Conservation (phyloP, 331 rosid species). For the Rosa hybrid region DNA sequence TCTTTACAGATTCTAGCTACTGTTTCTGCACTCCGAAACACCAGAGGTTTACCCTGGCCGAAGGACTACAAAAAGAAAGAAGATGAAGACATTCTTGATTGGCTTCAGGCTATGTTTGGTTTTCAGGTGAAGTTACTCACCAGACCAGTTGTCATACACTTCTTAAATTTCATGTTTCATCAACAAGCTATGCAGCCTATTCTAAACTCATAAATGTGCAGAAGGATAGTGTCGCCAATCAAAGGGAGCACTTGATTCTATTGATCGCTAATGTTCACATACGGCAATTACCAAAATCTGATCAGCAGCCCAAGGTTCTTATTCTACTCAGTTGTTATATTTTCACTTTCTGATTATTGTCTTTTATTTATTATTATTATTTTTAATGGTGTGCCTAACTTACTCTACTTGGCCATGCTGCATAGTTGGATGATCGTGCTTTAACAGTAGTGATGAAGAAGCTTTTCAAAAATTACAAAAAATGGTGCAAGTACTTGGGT, state of each 20-base stretch:
- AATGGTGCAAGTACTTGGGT: conserved; percentile 90
- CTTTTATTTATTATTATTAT: not conserved
- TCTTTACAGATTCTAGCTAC: conserved; percentile 67
- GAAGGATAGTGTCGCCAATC: conserved; percentile 88
- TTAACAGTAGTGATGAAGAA: conserved; percentile 88
- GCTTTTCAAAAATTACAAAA: conserved; percentile 87
- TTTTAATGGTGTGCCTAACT: conserved; percentile 11
- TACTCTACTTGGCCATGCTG: conserved; percentile 7
- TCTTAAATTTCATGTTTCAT: conserved; percentile 22
- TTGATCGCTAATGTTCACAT: conserved; percentile 93
- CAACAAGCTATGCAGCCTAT: conserved; percentile 3
- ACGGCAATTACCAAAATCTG: conserved; percentile 61
- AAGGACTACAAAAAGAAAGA: conserved; percentile 49
- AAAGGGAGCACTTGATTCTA: conserved; percentile 96
- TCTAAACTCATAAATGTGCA: conserved; percentile 39
- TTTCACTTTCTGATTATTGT: conserved; percentile 20
- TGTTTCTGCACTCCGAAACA: conserved; percentile 76
- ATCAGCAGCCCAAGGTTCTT: conserved; percentile 74
- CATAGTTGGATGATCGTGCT: conserved; percentile 83
- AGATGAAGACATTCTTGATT: conserved; percentile 81
- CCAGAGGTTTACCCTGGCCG: conserved; percentile 93
- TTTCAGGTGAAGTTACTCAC: conserved; percentile 71
- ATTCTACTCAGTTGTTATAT: conserved; percentile 24
- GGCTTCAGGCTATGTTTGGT: conserved; percentile 95
- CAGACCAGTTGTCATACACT: conserved; percentile 20